phyloP scores from a whole-genome alignment of 2,329 filamentous ascomycete species.

The Amesomyces nigricolor region DNA sequence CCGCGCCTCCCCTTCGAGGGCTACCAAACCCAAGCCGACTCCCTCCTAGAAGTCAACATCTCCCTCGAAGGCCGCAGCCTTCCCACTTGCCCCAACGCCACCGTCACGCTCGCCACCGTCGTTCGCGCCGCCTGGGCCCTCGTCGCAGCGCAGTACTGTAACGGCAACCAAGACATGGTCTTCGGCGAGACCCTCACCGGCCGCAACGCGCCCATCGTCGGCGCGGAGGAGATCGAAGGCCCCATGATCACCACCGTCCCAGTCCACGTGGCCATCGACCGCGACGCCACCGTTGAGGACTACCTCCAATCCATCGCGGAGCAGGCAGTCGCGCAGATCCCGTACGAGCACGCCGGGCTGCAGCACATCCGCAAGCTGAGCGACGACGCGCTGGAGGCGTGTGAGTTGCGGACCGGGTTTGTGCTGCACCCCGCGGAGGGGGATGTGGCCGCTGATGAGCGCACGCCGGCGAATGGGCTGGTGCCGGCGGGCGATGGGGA shows the following conservation, averaged over 20 bases:
- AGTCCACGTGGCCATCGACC: slow-evolving; percentile 33
- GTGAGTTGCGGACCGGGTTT: not conserved
- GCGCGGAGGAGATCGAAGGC: slow-evolving; percentile 50
- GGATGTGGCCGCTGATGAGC: slow-evolving; percentile 21
- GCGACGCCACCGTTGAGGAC: not conserved
- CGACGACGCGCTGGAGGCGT: not conserved
- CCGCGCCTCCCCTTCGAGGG: slow-evolving; percentile 41
- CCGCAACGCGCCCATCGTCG: slow-evolving; percentile 44
- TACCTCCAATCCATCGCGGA: not conserved
- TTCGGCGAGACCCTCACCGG: slow-evolving; percentile 57
- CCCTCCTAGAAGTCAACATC: slow-evolving; percentile 49
- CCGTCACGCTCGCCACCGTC: slow-evolving; percentile 48
- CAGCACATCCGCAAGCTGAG: slow-evolving; percentile 6
- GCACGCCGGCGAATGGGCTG: slow-evolving; percentile 45
- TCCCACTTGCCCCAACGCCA: slow-evolving; percentile 20
- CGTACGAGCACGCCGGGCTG: slow-evolving; percentile 10
- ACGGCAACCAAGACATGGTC: slow-evolving; percentile 46
- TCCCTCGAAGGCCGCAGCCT: slow-evolving; percentile 31
- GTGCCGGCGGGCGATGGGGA: slow-evolving; percentile 52
- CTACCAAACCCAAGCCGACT: slow-evolving; percentile 48
- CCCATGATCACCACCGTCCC: slow-evolving; percentile 58
- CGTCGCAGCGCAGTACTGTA: slow-evolving; percentile 47
- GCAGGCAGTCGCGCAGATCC: slow-evolving; percentile 2
- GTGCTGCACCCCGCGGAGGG: slow-evolving; percentile 2
- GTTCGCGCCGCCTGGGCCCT: slow-evolving; percentile 55